Base-by-base conservation (phyloP, 352 stramenopile species). In the Saprolegnia diclina region DNA sequence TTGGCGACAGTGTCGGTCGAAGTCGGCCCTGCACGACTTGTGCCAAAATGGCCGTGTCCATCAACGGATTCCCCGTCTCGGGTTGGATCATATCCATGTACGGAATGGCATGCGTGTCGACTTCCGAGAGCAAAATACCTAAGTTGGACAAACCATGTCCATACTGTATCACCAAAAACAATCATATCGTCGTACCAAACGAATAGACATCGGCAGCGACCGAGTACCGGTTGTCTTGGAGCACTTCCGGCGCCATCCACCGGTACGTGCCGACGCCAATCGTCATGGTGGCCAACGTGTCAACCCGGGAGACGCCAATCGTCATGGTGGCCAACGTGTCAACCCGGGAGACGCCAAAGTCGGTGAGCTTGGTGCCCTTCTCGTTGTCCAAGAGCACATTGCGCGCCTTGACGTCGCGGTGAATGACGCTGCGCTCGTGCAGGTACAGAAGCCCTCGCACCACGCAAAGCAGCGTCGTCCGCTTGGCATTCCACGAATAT, bases 361-460 rank as follows among this genome's bases (percentile, higher is more conserved):
- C 73, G 16, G 63, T 55, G 1, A 78, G 59, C 57, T 78, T 78
- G 50, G 73, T 45, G 26, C 24, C 24, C 35, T 48, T 14, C 13
- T 48, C 42, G 18, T n/a, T 62, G 37, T 68, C 71, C 45, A 78
- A 22, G 19, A 64, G 56, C n/a, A 64, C 56, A 64, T 64, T 64
- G 26, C 54, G 26, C 6, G 21, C n/a, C n/a, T 62, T 62, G n/a
- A 62, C 19, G 32, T 62, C 54, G 35, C 54, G 54, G 29, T 62
- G 54, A 24, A 62, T 44, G 42, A 48, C 40, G 11, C 53, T 57
- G 22, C 70, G 71, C n/a, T 64, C 71, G 64, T 76, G 73, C 45
- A 78, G 57, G 65, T 78, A 71, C 64, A n/a, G 76, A 54, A 35
- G 55, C 73, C 19, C 74, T 64, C 16, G 67, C 65, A n/a, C 76